phyloP scores from a whole-genome alignment of 768 basidiomycete species.

The Rhodotorula taiwanensis region DNA sequence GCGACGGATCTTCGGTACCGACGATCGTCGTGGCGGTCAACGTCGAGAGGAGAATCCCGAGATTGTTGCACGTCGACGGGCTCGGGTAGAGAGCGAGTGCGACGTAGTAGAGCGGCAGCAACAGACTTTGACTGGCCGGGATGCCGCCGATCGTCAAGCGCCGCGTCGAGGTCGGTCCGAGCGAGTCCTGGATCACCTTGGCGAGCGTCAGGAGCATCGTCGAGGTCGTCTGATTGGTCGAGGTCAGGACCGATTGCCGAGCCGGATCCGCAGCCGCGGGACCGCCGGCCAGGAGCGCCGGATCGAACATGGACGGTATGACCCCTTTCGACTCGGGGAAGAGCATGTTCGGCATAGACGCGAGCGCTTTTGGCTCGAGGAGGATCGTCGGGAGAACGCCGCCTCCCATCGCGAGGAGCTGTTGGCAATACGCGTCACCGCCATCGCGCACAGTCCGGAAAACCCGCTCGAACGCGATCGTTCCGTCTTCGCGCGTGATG shows the following conservation, averaged over 20 bases:
- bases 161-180: conserved; percentile 41
- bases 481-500: conserved; percentile 31
- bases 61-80: conserved; percentile 52
- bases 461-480: conserved; percentile 35
- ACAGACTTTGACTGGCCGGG: conserved; percentile 43
- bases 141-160: conserved; percentile 33
- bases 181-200: conserved; percentile 49
- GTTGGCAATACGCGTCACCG: conserved; percentile 46
- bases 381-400: conserved; percentile 49
- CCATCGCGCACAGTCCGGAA: conserved; percentile 43
- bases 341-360: conserved; percentile 45
- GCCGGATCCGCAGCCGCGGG: conserved; percentile 1
- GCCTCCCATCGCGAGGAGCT: conserved; percentile 45
- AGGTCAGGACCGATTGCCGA: conserved; percentile 11
- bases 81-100: conserved; percentile 50
- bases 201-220: conserved; percentile 49
- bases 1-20: conserved; percentile 16
- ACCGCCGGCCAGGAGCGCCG: background rate
- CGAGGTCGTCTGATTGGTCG: conserved; percentile 38
- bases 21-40: conserved; percentile 40
- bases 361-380: conserved; percentile 48
- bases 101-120: conserved; percentile 52
- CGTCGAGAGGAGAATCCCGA: conserved; percentile 51
- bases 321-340: conserved; percentile 46
- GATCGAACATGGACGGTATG: conserved; percentile 45